Evolutionary conservation across 768 basidiomycete species (phyloP), one percentile per base, ranked within the genome.

Genomic region (Leccinum olivaceopallidum): DNA sequence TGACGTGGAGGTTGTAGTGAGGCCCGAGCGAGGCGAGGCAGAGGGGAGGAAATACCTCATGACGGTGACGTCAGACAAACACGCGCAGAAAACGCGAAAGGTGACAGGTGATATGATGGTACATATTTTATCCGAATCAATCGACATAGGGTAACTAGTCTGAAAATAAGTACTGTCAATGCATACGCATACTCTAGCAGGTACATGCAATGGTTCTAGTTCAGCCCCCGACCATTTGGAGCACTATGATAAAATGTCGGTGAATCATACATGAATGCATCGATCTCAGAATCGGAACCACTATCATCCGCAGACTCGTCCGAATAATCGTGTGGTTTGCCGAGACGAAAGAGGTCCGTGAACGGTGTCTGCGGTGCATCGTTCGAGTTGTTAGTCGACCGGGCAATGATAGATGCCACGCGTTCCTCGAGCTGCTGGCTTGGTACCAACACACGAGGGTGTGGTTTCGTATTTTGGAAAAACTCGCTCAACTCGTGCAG

Each of bases 331-430:
- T 61, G 56, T 18, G 61, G 56, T 56, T 70, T 69, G 34, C 80
- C 80, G 26, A 92, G 82, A 55, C 82, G 79, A 78, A 92, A 92
- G 34, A 88, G 85, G 68, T 91, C 90, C 10, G 85, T 75, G 76
- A 90, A 90, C 4, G 90, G 90, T n/a, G 90, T 92, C 65, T 86
- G 86, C 2, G 90, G 90, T 18, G 82, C 76, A 65, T 87, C 88
- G 28, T 61, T 66, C 9, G 78, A 77, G 16, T 80, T 67, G 50
- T 81, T 65, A 51, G 84, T 87, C n/a, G 89, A 90, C 73, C 90
- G 89, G 39, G 90, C 90, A 24, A 92, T 82, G 64, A 92, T 92
- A 28, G 89, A 89, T 6, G 90, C 90, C 7, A 92, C 89, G 16
- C 88, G 83, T 49, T 89, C 90, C 71, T 91, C 90, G 5, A 92